phyloP scores from a whole-genome alignment of 2,329 filamentous ascomycete genomes.

The Fusarium marasasianum region DNA sequence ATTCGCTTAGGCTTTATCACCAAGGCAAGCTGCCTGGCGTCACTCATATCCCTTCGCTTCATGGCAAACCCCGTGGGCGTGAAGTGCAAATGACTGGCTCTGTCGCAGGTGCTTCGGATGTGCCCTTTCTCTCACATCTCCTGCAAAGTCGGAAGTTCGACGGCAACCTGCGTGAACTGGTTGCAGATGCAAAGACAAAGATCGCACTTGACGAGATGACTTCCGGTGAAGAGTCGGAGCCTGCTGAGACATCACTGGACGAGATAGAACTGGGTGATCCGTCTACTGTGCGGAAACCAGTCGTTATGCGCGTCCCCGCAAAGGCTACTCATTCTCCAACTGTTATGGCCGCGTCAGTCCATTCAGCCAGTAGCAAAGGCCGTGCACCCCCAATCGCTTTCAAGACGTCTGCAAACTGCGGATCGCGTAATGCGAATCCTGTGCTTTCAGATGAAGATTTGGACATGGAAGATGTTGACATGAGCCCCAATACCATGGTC shows the following conservation, averaged over 20 bases:
- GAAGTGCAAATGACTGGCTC: constrained; percentile 25
- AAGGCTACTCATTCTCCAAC: constrained; percentile 65
- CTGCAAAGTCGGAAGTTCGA: constrained; percentile 69
- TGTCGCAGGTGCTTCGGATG: constrained; percentile 65
- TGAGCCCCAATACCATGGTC: constrained; percentile 74
- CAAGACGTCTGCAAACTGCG: constrained; percentile 48
- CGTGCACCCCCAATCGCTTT: constrained; percentile 52
- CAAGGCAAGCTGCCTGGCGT: constrained; percentile 62
- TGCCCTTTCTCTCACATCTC: constrained; percentile 74
- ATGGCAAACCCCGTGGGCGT: background rate
- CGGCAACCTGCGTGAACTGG: constrained; percentile 67
- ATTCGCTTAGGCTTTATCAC: constrained; percentile 62
- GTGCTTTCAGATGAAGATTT: constrained; percentile 56
- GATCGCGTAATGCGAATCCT: constrained; percentile 29
- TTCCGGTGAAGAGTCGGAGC: constrained; percentile 65
- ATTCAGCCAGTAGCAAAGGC: constrained; percentile 68
- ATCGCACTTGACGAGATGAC: constrained; percentile 60
- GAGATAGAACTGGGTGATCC: constrained; percentile 13
- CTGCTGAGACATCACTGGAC: constrained; percentile 32
- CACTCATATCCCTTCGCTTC: constrained; percentile 53
- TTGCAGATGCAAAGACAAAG: constrained; percentile 67
- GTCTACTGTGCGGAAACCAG: constrained; percentile 48
- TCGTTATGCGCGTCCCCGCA: constrained; percentile 67
- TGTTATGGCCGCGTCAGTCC: constrained; percentile 51
- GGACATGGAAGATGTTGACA: constrained; percentile 66